Percentiles rank a stretch among this genome's conserved stretches.
Conservation (phyloP, 306 rosid genomes). For the Chamaecrista fasciculata region DNA sequence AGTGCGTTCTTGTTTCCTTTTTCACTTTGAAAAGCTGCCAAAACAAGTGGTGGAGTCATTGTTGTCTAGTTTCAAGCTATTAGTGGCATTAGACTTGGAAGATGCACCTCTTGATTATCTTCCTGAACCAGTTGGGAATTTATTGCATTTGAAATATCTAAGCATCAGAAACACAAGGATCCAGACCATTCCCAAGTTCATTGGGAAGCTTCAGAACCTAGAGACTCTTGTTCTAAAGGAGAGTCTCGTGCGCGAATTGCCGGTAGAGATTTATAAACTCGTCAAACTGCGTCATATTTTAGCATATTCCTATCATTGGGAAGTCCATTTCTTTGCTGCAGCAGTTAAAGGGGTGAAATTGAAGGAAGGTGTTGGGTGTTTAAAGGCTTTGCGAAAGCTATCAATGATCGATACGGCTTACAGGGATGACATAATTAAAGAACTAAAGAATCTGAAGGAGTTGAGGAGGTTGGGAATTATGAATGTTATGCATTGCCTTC, state of each 20-base stretch:
- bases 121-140: background rate
- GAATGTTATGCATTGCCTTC: background rate
- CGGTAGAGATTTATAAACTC: background rate
- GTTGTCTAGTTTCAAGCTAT: constrained; percentile 5
- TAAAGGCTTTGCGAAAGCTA: background rate
- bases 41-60: background rate
- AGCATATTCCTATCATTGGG: background rate
- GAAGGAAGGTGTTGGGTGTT: background rate
- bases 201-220: constrained; percentile 11
- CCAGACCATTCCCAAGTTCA: background rate
- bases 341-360: background rate
- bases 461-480: background rate
- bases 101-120: background rate
- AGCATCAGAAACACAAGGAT: constrained; percentile 1
- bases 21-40: background rate
- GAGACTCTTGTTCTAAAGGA: background rate
- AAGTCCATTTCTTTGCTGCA: background rate
- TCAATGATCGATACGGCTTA: background rate
- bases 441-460: background rate
- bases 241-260: background rate
- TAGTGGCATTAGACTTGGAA: constrained; percentile 16
- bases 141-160: constrained; percentile 20
- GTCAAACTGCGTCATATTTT: background rate
- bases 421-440: background rate
- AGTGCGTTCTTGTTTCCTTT: constrained; percentile 1